phyloP scores from a whole-genome alignment of 805 yeast species.

The Starmerella bombicola region DNA sequence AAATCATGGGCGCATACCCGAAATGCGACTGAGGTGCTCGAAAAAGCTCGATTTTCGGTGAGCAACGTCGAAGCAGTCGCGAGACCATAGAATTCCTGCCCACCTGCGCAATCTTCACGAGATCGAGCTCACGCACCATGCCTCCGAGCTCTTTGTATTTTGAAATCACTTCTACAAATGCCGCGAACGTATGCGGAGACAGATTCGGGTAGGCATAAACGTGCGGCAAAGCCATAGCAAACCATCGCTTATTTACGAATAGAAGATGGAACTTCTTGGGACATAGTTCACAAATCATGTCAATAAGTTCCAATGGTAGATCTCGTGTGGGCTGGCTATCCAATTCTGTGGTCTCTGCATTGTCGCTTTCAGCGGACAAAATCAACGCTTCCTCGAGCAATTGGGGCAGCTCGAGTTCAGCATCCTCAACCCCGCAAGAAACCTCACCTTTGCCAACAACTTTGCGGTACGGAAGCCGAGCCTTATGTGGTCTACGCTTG shows the following conservation, averaged over 20 bases:
- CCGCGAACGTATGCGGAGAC: conserved; percentile 51
- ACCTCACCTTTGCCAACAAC: conserved; percentile 37
- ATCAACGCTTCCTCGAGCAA: not conserved
- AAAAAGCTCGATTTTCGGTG: conserved; percentile 50
- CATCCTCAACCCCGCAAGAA: conserved; percentile 1
- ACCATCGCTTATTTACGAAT: conserved; percentile 50
- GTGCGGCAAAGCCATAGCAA: conserved; percentile 46
- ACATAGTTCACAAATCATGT: conserved; percentile 29
- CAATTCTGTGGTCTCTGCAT: not conserved
- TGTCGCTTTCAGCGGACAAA: not conserved
- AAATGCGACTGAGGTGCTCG: conserved; percentile 92
- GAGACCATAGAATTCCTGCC: conserved; percentile 90
- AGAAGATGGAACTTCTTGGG: conserved; percentile 35
- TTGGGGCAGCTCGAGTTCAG: not conserved
- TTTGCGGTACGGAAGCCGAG: conserved; percentile 64
- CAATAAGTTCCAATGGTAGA: conserved; percentile 42
- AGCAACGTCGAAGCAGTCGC: conserved; percentile 64
- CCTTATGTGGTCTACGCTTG: conserved; percentile 74
- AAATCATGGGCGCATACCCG: conserved; percentile 80
- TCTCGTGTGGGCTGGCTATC: not conserved
- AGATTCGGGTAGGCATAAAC: conserved; percentile 55
- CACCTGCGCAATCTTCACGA: conserved; percentile 69
- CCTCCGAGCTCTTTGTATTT: conserved; percentile 37
- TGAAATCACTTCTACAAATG: conserved; percentile 59
- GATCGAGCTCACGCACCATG: conserved; percentile 53